Evolutionary conservation across 108 stramenopile species (phyloP).

Genomic region (Seminavis robusta): DNA sequence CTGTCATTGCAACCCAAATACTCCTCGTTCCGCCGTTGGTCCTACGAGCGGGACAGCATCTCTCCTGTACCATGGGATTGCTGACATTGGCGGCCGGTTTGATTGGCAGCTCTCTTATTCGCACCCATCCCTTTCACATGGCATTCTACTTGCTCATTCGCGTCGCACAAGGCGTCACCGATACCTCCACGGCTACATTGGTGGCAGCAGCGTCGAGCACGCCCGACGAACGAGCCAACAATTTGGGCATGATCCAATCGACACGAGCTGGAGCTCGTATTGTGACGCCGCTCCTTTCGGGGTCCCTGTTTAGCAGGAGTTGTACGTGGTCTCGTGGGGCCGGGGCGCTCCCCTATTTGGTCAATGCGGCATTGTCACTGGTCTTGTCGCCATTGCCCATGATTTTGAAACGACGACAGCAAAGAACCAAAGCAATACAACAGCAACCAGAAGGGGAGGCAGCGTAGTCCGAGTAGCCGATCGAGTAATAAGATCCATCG

Average conservation of each 20-base stretch:
- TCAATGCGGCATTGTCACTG: too few relatives aligned
- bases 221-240: slow-evolving; percentile 12
- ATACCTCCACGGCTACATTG: slow-evolving; percentile 31
- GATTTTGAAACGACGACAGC: too few relatives aligned
- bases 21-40: slow-evolving; percentile 21
- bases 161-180: slow-evolving; percentile 18
- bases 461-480: too few relatives aligned
- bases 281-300: slow-evolving; percentile 21
- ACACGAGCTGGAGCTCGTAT: slow-evolving; percentile 34
- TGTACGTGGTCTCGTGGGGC: too few relatives aligned
- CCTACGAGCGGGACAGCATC: slow-evolving; percentile 4
- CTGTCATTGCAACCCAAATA: slow-evolving; percentile 19
- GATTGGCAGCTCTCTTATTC: slow-evolving; percentile 10
- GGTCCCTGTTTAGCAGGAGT: slow-evolving; percentile 22
- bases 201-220: slow-evolving; percentile 20
- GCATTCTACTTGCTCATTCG: slow-evolving; percentile 22
- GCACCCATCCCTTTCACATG: slow-evolving; percentile 20
- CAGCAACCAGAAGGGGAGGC: too few relatives aligned
- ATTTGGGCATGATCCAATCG: slow-evolving; percentile 18
- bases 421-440: too few relatives aligned
- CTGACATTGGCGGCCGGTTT: slow-evolving; percentile 9
- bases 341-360: too few relatives aligned
- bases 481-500: too few relatives aligned
- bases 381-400: too few relatives aligned
- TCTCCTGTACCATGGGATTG: slow-evolving; percentile 9